A percentile compares a stretch with the other conserved stretches of the same genome.
Conservation (phyloP, 768 basidiomycete species). For the Kwoniella europaea region DNA sequence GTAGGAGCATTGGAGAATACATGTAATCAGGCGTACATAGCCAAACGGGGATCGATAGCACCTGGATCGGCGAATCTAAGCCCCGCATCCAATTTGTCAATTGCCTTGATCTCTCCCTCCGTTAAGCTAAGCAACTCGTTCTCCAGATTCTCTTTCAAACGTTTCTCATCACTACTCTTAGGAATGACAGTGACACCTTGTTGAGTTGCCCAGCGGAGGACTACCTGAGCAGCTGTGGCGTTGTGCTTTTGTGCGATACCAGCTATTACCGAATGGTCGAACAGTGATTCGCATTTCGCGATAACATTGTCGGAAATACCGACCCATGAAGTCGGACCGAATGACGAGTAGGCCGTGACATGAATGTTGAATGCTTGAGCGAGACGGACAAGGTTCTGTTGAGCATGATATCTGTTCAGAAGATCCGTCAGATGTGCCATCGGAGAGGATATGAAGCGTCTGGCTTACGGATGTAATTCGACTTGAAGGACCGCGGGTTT, state of each 20-base stretch:
- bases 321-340: conserved; percentile 32
- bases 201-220: conserved; percentile 80
- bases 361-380: conserved; percentile 39
- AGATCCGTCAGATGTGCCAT: neutral
- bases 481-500: conserved; percentile 68
- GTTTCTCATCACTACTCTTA: conserved; percentile 65
- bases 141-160: conserved; percentile 66
- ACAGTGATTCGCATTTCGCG: conserved; percentile 13
- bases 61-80: conserved; percentile 73
- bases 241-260: conserved; percentile 3
- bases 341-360: conserved; percentile 40
- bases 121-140: conserved; percentile 64
- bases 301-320: conserved; percentile 13
- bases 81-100: conserved; percentile 68
- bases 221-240: conserved; percentile 66
- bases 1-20: neutral
- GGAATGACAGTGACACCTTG: conserved; percentile 76
- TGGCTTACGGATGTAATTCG: conserved; percentile 64
- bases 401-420: conserved; percentile 22
- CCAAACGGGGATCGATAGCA: conserved; percentile 69
- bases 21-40: conserved; percentile 68
- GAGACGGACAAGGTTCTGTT: conserved; percentile 26
- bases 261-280: conserved; percentile 3
- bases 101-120: conserved; percentile 65
- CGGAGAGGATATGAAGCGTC: neutral